Evolutionary conservation across 306 rosid species (phyloP), one percentile per base, ranked within the genome.

Genomic region (Pachyrhizus erosus): DNA sequence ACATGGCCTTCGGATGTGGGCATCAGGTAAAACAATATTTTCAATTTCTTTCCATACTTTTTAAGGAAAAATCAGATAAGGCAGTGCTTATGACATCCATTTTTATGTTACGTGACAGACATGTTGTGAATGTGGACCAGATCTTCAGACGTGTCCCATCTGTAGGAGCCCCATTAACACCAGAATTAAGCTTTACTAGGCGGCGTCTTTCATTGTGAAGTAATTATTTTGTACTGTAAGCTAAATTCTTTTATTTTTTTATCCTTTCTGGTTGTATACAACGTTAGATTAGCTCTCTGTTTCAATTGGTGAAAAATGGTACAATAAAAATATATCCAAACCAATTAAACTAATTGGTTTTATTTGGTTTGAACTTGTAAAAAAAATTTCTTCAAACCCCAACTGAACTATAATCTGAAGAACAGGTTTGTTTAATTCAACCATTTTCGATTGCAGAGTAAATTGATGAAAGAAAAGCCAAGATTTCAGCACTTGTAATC

Each of bases 1-100:
- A 96, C 94, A 89, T 96, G 94, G 99, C 98, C 82, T 96, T 93
- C 60, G 98, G 97, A 52, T 96, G 99, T 67, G 99, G 99, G 60
- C 99, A 96, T 86, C 99, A 87, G 98, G 99, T 93, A 89, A 72
- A 43, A 51, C 54, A 58, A 23, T 10, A 42, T 65, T 49, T 52
- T 61, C 75, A 69, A 29, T 86, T 75, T 37, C 77, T 52, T 27
- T 15, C 58, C 37, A 9, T 61, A 42, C 14, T 67, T 39, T 73
- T 73, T 21, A 61, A 2, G 5, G 33, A 75, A 51, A 65, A 15
- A 46, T 49, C 15, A 27, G 20, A 70, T 73, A 21, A 21, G 60
- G 37, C 17, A 75, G 10, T 51, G 77, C 83, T n/a, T 65, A 24
- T 70, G 69, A 60, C 48, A 66, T 51, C 18, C 61, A 73, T 8